These are phyloP conservation scores for Stellera chamaejasme DNA, from an alignment of 345 rosid species.

Conservation along the genomic window DNA sequence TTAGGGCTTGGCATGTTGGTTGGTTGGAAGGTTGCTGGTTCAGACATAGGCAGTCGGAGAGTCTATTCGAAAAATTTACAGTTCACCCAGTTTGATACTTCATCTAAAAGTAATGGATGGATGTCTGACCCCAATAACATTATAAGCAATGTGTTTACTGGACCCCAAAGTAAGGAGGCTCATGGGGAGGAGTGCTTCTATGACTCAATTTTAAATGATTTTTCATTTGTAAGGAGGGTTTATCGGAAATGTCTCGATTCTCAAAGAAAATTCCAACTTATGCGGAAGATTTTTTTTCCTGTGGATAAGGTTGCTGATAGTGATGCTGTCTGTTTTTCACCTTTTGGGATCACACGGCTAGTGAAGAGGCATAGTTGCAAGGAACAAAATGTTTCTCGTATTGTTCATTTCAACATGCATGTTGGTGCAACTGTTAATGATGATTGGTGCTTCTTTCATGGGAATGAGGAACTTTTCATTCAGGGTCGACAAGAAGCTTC, in stretches of 20 bases:
- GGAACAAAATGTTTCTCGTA: slow-evolving; percentile 24
- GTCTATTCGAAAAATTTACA: slow-evolving; percentile 16
- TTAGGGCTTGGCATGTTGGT: slow-evolving; percentile 54
- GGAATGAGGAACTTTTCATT: slow-evolving; percentile 17
- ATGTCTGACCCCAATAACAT: slow-evolving; percentile 9
- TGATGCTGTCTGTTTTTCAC: slow-evolving; percentile 68
- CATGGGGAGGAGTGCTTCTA: slow-evolving; percentile 21
- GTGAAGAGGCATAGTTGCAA: slow-evolving; percentile 32
- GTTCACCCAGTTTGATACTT: slow-evolving; percentile 15
- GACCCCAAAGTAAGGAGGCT: slow-evolving; percentile 19
- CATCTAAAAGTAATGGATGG: slow-evolving; percentile 19
- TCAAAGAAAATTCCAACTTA: slow-evolving; percentile 26
- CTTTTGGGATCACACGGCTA: slow-evolving; percentile 76
- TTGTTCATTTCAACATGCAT: slow-evolving; percentile 55
- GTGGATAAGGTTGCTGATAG: slow-evolving; percentile 41
- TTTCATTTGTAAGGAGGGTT: slow-evolving; percentile 35
- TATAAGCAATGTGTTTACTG: slow-evolving; percentile 20
- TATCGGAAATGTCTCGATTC: slow-evolving; percentile 23
- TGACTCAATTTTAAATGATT: slow-evolving; percentile 40
- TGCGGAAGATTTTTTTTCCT: slow-evolving; percentile 56
- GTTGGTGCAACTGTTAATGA: slow-evolving; percentile 35
- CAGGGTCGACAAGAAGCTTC: slow-evolving; percentile 36
- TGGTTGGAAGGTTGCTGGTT: slow-evolving; percentile 72
- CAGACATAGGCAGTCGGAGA: slow-evolving; percentile 50
- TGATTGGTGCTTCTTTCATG: slow-evolving; percentile 42